A percentile compares a stretch with the other conserved stretches of the same genome.
These are phyloP conservation scores for Phialemoniopsis sp. DNA, from an alignment of 2,329 filamentous ascomycete genomes.

Conservation along the genomic window DNA sequence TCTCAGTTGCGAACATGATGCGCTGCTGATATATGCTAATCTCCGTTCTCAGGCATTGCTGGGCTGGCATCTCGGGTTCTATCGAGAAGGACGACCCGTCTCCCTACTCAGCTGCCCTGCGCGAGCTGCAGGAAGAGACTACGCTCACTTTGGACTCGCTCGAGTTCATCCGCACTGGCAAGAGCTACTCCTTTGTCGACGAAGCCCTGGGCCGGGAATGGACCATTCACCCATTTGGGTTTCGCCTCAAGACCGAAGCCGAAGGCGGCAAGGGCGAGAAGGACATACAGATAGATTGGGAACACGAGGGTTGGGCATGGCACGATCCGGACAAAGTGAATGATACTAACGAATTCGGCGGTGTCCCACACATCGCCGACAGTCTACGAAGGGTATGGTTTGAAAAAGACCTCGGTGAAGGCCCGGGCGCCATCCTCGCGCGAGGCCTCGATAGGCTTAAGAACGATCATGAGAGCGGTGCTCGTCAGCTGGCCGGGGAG, in stretches of 20 bases:
- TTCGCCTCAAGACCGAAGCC: constrained; percentile 36
- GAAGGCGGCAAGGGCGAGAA: constrained; percentile 33
- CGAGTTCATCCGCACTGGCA: constrained; percentile 50
- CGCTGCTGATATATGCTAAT: background rate
- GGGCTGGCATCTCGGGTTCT: constrained; percentile 59
- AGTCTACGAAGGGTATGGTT: constrained; percentile 58
- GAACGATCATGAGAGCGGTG: constrained; percentile 54
- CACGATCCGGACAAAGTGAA: constrained; percentile 46
- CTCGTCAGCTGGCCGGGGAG: constrained; percentile 50
- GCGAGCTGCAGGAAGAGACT: constrained; percentile 62
- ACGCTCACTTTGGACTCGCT: constrained; percentile 40
- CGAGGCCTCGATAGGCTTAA: constrained; percentile 44
- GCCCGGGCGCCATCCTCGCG: constrained; percentile 39
- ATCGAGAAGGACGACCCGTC: constrained; percentile 49
- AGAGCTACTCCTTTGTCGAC: constrained; percentile 54
- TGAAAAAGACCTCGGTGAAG: constrained; percentile 42
- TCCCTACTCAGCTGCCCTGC: constrained; percentile 53
- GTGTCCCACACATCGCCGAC: constrained; percentile 54
- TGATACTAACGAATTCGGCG: constrained; percentile 38
- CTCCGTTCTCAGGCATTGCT: constrained; percentile 37
- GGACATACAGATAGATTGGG: constrained; percentile 55
- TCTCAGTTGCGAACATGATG: too few relatives aligned
- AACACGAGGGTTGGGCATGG: constrained; percentile 57
- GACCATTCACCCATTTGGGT: constrained; percentile 61
- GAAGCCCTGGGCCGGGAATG: constrained; percentile 49